Evolutionary conservation across 768 basidiomycete species (phyloP).

Genomic region (Tricholoma flavovirens): DNA sequence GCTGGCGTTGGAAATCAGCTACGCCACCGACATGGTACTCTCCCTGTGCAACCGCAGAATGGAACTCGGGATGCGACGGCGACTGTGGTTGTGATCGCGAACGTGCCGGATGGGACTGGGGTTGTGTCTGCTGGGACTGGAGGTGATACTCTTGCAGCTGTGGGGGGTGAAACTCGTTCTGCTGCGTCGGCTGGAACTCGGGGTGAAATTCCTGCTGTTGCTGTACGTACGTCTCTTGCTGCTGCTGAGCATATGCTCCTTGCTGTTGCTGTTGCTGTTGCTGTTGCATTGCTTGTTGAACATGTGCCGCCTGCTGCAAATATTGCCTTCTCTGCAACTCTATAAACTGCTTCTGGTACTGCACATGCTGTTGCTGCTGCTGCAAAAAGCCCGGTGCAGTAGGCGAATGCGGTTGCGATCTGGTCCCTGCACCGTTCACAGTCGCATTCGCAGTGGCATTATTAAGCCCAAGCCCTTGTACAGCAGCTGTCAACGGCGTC

Average conservation of each 20-base stretch:
- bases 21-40: background rate
- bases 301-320: slow-evolving; percentile 21
- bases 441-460: slow-evolving; percentile 9
- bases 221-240: slow-evolving; percentile 3
- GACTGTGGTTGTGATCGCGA: background rate
- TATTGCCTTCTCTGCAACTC: slow-evolving; percentile 24
- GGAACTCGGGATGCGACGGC: background rate
- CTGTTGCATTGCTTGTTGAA: slow-evolving; percentile 12
- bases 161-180: slow-evolving; percentile 17
- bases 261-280: slow-evolving; percentile 7
- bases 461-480: slow-evolving; percentile 22
- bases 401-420: slow-evolving; percentile 32
- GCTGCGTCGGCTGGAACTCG: slow-evolving; percentile 13
- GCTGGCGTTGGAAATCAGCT: slow-evolving; percentile 6
- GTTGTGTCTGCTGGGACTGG: slow-evolving; percentile 9
- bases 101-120: background rate
- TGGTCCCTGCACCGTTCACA: slow-evolving; percentile 8
- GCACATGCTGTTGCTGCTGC: slow-evolving; percentile 16
- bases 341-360: slow-evolving; percentile 19
- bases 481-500: slow-evolving; percentile 20
- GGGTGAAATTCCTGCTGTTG: slow-evolving; percentile 4
- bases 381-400: slow-evolving; percentile 24
- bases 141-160: slow-evolving; percentile 14
- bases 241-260: slow-evolving; percentile 2
- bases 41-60: background rate